These are phyloP conservation scores for Edhazardia aedis DNA, from an alignment of 371 early-diverging fungal genomes.

Conservation along the genomic window DNA sequence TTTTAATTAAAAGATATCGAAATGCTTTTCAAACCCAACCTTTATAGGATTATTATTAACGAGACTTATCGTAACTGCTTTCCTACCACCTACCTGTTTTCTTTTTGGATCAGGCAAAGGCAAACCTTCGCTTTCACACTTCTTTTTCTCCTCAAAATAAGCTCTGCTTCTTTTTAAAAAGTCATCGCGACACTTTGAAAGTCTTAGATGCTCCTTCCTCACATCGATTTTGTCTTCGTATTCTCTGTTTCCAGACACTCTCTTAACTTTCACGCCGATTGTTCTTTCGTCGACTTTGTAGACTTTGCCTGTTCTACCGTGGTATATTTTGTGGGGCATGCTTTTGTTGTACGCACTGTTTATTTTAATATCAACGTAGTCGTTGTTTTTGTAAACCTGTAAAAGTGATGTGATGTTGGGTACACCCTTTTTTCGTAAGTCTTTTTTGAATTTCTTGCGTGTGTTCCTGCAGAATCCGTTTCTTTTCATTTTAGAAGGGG, in stretches of 20 bases:
- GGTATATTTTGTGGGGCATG: conserved; percentile 99
- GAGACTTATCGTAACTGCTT: conserved; percentile 57
- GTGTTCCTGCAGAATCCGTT: conserved; percentile 78
- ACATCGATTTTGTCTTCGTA: conserved; percentile 90
- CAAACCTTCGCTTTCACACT: conserved; percentile 52
- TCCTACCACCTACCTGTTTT: conserved; percentile 67
- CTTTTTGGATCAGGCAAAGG: conserved; percentile 60
- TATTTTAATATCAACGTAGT: conserved; percentile 88
- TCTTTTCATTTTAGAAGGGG: conserved; percentile 36
- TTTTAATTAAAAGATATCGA: neutral
- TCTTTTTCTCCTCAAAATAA: conserved; percentile 61
- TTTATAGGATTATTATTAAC: conserved; percentile 67
- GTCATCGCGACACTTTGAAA: conserved; percentile 93
- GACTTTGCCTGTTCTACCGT: conserved; percentile 54
- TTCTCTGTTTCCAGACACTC: conserved; percentile 81
- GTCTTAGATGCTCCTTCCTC: conserved; percentile 93
- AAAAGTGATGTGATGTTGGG: conserved; percentile 79
- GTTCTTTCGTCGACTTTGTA: conserved; percentile 48
- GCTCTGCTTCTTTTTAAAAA: conserved; percentile 82
- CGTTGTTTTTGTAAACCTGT: conserved; percentile 83
- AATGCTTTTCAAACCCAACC: conserved; percentile 73
- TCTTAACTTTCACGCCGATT: conserved; percentile 87
- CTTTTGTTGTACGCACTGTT: conserved; percentile 92
- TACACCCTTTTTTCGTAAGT: conserved; percentile 64
- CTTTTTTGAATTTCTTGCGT: conserved; percentile 82